phyloP scores from a whole-genome alignment of 345 rosid species.

The Chamaenerion angustifolium region DNA sequence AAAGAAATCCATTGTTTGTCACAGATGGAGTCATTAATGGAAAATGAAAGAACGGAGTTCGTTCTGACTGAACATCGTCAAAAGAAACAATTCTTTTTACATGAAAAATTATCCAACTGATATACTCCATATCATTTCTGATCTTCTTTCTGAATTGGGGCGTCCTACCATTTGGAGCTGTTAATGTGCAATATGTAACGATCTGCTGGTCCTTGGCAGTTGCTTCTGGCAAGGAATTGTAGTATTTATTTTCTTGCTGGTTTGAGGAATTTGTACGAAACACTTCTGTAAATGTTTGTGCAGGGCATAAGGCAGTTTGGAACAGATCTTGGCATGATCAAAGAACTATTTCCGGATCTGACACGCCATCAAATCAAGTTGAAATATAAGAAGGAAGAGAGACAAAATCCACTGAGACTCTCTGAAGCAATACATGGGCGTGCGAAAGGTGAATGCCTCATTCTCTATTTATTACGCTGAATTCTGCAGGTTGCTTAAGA shows the following conservation, averaged over 20 bases:
- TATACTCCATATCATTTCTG: no score
- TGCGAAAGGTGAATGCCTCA: slow-evolving; percentile 26
- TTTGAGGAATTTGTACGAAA: background rate
- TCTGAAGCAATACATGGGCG: slow-evolving; percentile 46
- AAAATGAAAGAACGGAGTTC: no score
- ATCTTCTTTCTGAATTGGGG: background rate
- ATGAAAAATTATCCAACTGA: no score
- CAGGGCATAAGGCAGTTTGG: slow-evolving; percentile 74
- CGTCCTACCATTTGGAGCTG: no score
- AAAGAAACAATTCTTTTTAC: no score
- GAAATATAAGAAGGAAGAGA: slow-evolving; percentile 71
- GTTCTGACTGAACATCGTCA: no score
- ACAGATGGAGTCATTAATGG: no score
- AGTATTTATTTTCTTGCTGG: background rate
- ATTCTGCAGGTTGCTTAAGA: no score
- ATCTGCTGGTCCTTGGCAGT: no score
- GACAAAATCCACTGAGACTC: slow-evolving; percentile 40
- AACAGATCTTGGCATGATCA: slow-evolving; percentile 58
- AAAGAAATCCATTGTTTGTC: no score
- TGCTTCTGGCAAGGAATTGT: background rate
- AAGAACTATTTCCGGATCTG: slow-evolving; percentile 53
- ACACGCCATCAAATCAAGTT: slow-evolving; percentile 61
- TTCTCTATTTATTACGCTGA: background rate
- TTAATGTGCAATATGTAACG: no score
- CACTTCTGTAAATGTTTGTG: background rate